These are phyloP conservation scores for Pseudoturritis turrita DNA, from an alignment of 345 rosid genomes.

Conservation along the genomic window DNA sequence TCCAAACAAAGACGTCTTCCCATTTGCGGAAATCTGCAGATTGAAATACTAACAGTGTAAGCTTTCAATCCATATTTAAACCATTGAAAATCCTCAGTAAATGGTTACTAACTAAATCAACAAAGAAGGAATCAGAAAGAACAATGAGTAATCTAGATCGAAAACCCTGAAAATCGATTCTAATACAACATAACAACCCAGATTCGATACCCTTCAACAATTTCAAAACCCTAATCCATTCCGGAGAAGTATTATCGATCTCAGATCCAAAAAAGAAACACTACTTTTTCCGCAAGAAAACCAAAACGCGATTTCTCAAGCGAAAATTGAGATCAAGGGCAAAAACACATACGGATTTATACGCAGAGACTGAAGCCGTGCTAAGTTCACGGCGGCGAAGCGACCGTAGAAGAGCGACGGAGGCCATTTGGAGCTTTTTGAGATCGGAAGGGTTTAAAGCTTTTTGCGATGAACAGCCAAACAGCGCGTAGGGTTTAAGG, in stretches of 20 bases:
- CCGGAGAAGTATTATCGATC: not conserved
- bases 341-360: constrained; percentile 33
- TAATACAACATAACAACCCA: too few relatives aligned
- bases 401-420: constrained; percentile 41
- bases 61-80: not conserved
- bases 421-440: constrained; percentile 38
- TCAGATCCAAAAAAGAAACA: not conserved
- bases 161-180: not conserved
- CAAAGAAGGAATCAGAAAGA: not conserved
- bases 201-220: not conserved
- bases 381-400: constrained; percentile 46
- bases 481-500: constrained; percentile 37
- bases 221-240: not conserved
- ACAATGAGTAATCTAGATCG: constrained; percentile 7
- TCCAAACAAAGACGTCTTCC: constrained; percentile 43
- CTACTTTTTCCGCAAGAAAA: too few relatives aligned
- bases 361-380: constrained; percentile 43
- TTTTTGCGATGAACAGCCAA: not conserved
- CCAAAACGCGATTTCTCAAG: not conserved
- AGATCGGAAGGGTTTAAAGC: constrained; percentile 30
- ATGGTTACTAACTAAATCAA: not conserved
- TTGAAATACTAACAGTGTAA: not conserved
- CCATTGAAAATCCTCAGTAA: too few relatives aligned
- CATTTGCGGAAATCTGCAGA: constrained; percentile 42
- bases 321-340: not conserved